Percentiles rank a stretch among this genome's conserved stretches.
Evolutionary conservation across 139 green algal genomes (phyloP).

Genomic region (Picochlorum sp.): DNA sequence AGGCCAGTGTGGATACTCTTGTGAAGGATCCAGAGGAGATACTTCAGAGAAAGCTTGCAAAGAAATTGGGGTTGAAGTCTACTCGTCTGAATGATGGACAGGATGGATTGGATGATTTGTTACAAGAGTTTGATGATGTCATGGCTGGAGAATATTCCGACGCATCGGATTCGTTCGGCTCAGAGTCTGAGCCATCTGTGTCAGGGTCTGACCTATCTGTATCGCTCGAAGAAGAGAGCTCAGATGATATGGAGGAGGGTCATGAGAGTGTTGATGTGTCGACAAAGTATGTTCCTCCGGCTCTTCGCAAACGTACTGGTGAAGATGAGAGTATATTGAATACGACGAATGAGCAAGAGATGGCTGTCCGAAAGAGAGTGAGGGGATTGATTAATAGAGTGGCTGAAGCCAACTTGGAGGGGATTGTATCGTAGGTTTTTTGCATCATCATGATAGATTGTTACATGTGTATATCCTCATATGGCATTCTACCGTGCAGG

Average conservation of each 20-base stretch:
- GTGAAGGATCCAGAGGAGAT: conserved; percentile 20
- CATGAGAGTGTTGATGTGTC: conserved; percentile 1
- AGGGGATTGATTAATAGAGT: conserved; percentile 70
- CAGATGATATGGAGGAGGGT: conserved; percentile 5
- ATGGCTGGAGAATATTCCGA: conserved; percentile 6
- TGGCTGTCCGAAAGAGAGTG: conserved; percentile 39
- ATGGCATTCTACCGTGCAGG: not conserved
- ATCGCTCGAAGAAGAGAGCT: not conserved
- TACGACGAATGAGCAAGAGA: not conserved
- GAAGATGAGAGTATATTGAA: not conserved
- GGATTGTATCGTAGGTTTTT: conserved; percentile 27
- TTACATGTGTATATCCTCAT: not conserved
- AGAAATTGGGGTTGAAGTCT: conserved; percentile 40
- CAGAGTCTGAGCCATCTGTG: not conserved
- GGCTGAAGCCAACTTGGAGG: conserved; percentile 57
- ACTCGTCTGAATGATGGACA: conserved; percentile 22
- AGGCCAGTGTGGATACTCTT: no score
- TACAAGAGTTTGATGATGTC: conserved; percentile 18
- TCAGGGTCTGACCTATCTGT: not conserved
- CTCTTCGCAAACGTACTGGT: conserved; percentile 26
- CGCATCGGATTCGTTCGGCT: not conserved
- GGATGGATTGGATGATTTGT: conserved; percentile 39
- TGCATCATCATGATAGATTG: not conserved
- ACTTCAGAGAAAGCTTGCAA: conserved; percentile 34
- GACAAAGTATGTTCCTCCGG: conserved; percentile 51